Evolutionary conservation across 495 filamentous ascomycete genomes (phyloP).

Genomic region (Talaromyces trachyspermus): DNA sequence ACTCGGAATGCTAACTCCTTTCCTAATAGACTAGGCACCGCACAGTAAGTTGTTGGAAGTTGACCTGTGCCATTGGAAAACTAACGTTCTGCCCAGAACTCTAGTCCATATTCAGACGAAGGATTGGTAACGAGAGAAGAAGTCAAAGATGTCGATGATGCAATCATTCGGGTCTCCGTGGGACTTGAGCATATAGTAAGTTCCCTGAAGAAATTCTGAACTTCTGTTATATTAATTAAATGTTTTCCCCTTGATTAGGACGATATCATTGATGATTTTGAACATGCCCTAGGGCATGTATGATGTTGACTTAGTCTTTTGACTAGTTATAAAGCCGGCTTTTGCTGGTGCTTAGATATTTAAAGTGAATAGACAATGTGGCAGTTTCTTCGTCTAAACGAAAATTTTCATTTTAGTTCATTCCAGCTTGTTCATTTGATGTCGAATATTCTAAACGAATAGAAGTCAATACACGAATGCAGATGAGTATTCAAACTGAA

Average conservation of each 20-base stretch:
- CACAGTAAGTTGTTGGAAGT: slow-evolving; percentile 43
- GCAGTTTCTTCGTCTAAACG: too few species aligned
- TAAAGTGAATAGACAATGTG: too few species aligned
- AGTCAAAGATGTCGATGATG: slow-evolving; percentile 70
- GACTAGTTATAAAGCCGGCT: background rate
- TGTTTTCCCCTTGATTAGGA: slow-evolving; percentile 25
- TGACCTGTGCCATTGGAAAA: background rate
- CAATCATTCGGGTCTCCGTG: slow-evolving; percentile 80
- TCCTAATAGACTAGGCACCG: background rate
- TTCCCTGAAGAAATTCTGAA: background rate
- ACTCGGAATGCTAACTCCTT: background rate
- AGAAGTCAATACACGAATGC: too few species aligned
- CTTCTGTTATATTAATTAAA: too few species aligned
- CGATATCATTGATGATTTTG: slow-evolving; percentile 82
- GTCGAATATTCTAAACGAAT: too few species aligned
- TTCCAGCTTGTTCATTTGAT: too few species aligned
- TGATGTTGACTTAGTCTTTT: background rate
- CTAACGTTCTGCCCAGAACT: slow-evolving; percentile 74
- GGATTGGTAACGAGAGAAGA: slow-evolving; percentile 63
- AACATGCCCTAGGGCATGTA: slow-evolving; percentile 60
- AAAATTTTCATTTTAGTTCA: too few species aligned
- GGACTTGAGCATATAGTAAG: slow-evolving; percentile 72
- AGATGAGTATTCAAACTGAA: too few species aligned
- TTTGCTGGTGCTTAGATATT: background rate
- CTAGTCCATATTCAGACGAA: slow-evolving; percentile 79